Conservation (phyloP, 2,329 filamentous ascomycete genomes). For the Aspergillus awamori region DNA sequence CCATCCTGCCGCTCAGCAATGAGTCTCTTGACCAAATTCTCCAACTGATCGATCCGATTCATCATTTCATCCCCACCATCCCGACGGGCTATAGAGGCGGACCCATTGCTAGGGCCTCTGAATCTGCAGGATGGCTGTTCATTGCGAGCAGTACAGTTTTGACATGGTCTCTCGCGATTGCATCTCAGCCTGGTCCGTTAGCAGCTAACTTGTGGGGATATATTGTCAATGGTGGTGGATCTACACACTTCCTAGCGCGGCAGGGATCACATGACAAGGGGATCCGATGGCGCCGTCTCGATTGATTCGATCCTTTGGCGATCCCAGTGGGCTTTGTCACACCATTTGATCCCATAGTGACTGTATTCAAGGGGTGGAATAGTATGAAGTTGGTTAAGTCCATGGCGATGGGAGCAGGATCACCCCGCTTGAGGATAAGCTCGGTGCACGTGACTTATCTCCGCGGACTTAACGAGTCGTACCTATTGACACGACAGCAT, state of each 20-base stretch:
- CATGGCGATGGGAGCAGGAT: not conserved
- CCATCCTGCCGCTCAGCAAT: not conserved
- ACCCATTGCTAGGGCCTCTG: not conserved
- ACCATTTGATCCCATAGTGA: not conserved
- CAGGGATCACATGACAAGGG: conserved; percentile 16
- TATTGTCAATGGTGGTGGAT: no score
- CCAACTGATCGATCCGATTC: conserved; percentile 13
- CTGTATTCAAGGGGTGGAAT: not conserved
- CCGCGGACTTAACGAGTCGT: not conserved
- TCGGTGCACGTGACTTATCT: conserved; percentile 4
- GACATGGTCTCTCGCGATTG: conserved; percentile 14
- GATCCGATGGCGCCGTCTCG: conserved; percentile 5
- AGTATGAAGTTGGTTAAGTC: not conserved
- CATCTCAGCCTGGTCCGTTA: conserved; percentile 16
- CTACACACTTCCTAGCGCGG: conserved; percentile 11
- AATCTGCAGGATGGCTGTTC: conserved; percentile 4
- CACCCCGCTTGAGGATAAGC: not conserved
- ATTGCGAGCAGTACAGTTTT: conserved; percentile 9
- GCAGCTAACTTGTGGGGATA: not conserved
- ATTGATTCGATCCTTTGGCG: not conserved
- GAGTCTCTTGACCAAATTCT: conserved; percentile 11
- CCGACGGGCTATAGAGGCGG: not conserved
- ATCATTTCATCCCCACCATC: conserved; percentile 1
- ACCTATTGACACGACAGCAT: no score
- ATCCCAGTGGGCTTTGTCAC: not conserved